phyloP scores from a whole-genome alignment of 768 basidiomycete species.

The Pleurotus tuber-regium region DNA sequence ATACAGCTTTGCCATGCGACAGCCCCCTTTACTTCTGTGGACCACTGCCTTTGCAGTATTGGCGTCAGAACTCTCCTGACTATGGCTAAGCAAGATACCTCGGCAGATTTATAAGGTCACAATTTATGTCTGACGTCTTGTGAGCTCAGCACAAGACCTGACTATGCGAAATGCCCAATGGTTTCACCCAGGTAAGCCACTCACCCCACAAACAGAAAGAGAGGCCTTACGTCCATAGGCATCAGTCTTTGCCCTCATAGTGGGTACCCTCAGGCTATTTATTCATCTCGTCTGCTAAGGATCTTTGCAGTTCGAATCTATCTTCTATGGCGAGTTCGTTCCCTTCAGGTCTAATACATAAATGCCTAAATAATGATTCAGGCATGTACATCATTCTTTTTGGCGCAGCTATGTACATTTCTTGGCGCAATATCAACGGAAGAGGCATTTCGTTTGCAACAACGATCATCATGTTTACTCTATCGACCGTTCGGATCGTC shows the following conservation, averaged over 20 bases:
- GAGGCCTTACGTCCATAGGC: no score
- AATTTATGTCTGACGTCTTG: no score
- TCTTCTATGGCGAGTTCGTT: background rate
- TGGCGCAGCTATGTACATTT: background rate
- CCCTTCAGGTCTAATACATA: background rate
- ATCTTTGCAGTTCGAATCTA: background rate
- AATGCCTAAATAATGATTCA: background rate
- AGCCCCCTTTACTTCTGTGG: no score
- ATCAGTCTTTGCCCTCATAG: background rate
- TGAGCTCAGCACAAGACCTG: no score
- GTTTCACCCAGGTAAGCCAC: no score
- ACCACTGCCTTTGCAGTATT: no score
- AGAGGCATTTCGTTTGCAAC: background rate
- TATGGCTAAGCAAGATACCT: no score
- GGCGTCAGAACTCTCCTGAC: no score
- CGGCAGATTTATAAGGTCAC: no score
- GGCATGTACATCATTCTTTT: slow-evolving; percentile 4
- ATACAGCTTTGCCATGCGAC: no score
- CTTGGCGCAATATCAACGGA: background rate
- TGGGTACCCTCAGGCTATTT: background rate
- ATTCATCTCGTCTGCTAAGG: background rate
- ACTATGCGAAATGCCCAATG: no score
- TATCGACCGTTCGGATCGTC: background rate
- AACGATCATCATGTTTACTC: background rate
- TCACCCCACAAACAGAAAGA: no score